A percentile compares a stretch with the other conserved stretches of the same genome.
Evolutionary conservation across 108 stramenopile species (phyloP).

Genomic region (Pseudonitzschia pungens): DNA sequence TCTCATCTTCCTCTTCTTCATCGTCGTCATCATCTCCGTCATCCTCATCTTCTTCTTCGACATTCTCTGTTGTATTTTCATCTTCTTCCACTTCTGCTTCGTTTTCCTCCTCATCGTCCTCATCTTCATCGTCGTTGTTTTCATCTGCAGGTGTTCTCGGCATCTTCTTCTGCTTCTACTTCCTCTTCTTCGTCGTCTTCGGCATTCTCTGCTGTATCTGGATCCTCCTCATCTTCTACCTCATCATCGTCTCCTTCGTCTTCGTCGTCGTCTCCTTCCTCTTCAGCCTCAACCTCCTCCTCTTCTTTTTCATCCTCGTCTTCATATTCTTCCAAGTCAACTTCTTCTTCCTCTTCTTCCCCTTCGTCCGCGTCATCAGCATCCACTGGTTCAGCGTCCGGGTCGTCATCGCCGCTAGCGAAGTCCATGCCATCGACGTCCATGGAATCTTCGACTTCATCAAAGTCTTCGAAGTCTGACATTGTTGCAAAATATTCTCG

Average conservation of each 20-base stretch:
- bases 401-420: background rate
- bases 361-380: background rate
- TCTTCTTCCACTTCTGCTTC: background rate
- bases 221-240: background rate
- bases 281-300: background rate
- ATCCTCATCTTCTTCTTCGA: background rate
- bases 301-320: slow-evolving; percentile 8
- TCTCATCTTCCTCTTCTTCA: background rate
- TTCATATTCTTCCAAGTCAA: background rate
- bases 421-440: slow-evolving; percentile 5
- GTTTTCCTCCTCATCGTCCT: background rate
- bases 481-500: background rate
- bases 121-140: slow-evolving; percentile 2
- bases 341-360: background rate
- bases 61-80: background rate
- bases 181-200: background rate
- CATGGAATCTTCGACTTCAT: slow-evolving; percentile 9
- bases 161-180: background rate
- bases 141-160: background rate
- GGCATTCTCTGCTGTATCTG: background rate
- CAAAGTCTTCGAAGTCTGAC: slow-evolving; percentile 13
- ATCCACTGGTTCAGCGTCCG: slow-evolving; percentile 5
- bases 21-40: background rate
- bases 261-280: background rate
- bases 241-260: background rate